A percentile compares a stretch with the other conserved stretches of the same genome.
phyloP scores from a whole-genome alignment of 2,329 filamentous ascomycete genomes.

The Endoconidiophora laricicola region DNA sequence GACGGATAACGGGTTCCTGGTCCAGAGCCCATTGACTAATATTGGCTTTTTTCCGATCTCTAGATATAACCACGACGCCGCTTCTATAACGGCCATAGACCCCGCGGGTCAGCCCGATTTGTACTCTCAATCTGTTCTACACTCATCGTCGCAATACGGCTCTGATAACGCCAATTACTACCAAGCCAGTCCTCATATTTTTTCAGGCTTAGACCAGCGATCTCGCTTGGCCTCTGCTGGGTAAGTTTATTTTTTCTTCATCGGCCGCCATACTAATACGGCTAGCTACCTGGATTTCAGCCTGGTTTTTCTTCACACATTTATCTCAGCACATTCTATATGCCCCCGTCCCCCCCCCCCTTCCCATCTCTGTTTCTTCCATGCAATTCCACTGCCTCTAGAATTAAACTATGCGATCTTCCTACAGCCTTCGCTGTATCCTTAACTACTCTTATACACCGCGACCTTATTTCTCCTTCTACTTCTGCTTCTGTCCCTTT shows the following conservation, averaged over 20 bases:
- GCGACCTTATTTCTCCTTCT: neutral
- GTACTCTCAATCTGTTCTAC: slow-evolving; percentile 33
- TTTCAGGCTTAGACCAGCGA: slow-evolving; percentile 34
- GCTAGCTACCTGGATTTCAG: too few relatives aligned
- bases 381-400: too few relatives aligned
- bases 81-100: slow-evolving; percentile 35
- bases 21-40: slow-evolving; percentile 12
- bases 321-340: too few relatives aligned
- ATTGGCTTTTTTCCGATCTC: neutral
- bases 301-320: too few relatives aligned
- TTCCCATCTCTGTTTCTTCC: too few relatives aligned
- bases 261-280: too few relatives aligned
- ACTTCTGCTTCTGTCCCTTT: slow-evolving; percentile 1
- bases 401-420: too few relatives aligned
- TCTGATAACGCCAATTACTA: slow-evolving; percentile 32
- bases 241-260: slow-evolving; percentile 23
- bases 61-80: slow-evolving; percentile 40
- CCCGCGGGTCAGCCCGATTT: slow-evolving; percentile 25
- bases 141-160: slow-evolving; percentile 28
- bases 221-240: slow-evolving; percentile 33
- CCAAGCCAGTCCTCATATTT: slow-evolving; percentile 31
- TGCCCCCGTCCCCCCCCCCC: too few relatives aligned
- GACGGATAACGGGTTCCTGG: too few relatives aligned
- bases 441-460: neutral
- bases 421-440: neutral